Conservation (phyloP, 1,284 basidiomycete genomes). For the Pyrrhoderma lamaoense region DNA sequence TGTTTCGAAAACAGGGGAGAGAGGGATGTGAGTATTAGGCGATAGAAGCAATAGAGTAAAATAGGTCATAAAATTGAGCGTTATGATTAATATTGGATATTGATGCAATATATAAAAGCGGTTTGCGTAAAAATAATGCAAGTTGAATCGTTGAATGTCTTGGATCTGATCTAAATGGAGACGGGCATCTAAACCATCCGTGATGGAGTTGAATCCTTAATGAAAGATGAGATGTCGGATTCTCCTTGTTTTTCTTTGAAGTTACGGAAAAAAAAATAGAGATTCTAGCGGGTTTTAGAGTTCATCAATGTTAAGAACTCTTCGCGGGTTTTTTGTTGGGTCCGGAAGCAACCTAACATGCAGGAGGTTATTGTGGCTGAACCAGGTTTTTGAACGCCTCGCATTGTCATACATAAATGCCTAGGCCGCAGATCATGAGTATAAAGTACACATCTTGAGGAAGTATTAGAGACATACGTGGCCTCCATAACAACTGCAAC, state of each 20-base stretch:
- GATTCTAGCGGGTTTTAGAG: slow-evolving; percentile 14
- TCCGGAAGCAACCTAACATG: slow-evolving; percentile 97
- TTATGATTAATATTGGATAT: no score
- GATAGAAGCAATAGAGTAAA: no score
- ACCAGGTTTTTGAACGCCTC: slow-evolving; percentile 98
- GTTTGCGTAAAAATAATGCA: no score
- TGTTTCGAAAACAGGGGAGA: no score
- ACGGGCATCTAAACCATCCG: background rate
- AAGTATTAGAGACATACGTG: slow-evolving; percentile 46
- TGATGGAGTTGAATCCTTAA: background rate
- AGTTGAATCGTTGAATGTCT: no score
- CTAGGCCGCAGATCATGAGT: slow-evolving; percentile 34
- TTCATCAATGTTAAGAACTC: slow-evolving; percentile 85
- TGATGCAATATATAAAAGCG: no score
- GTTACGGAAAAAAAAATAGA: no score
- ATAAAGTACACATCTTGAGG: slow-evolving; percentile 12
- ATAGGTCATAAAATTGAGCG: no score
- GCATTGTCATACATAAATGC: slow-evolving; percentile 99
- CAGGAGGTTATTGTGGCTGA: slow-evolving; percentile 95
- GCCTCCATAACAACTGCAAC: slow-evolving; percentile 99
- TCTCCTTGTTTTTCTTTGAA: no score
- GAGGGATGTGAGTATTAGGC: no score
- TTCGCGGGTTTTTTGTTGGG: slow-evolving; percentile 95
- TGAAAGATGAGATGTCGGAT: background rate
- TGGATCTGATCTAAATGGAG: no score